These are phyloP conservation scores for Acanthamoeba triangularis DNA, from an alignment of 208 protist genomes.

Conservation along the genomic window DNA sequence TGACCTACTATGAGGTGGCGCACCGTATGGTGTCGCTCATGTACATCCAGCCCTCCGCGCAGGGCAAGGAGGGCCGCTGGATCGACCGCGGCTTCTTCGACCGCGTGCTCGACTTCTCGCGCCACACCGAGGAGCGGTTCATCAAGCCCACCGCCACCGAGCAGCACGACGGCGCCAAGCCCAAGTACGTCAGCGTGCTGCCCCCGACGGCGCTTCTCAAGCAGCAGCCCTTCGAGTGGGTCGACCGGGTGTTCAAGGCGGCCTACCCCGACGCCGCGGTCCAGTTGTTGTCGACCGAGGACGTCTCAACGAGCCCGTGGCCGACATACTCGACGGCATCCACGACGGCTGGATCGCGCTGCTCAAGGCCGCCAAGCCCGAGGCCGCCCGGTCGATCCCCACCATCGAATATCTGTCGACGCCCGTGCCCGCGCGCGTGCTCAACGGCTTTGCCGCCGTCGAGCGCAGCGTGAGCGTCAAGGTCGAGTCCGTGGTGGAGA, in stretches of 20 bases:
- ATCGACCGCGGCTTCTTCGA: constrained; percentile 81
- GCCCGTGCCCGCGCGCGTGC: constrained; percentile 26
- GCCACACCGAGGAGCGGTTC: constrained; percentile 89
- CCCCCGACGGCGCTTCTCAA: constrained; percentile 32
- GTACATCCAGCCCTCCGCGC: constrained; percentile 76
- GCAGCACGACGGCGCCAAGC: not conserved
- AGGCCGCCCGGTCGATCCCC: not conserved
- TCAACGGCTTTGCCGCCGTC: constrained; percentile 15
- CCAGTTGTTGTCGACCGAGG: constrained; percentile 86
- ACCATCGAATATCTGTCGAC: constrained; percentile 53
- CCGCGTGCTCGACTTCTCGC: constrained; percentile 85
- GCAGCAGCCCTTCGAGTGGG: constrained; percentile 70
- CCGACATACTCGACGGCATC: constrained; percentile 87
- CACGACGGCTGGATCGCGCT: constrained; percentile 69
- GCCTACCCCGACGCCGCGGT: constrained; percentile 79
- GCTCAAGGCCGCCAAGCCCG: not conserved
- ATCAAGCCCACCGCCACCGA: not conserved
- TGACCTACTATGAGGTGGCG: constrained; percentile 91
- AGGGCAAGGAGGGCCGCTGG: constrained; percentile 75
- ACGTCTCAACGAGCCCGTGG: constrained; percentile 90
- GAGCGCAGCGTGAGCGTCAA: constrained; percentile 33
- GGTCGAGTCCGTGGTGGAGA: not conserved
- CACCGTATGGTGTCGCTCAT: constrained; percentile 86
- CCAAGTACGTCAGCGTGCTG: constrained; percentile 39
- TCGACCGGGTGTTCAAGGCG: constrained; percentile 79